These are phyloP conservation scores for Dactylellina drechsleri DNA, from an alignment of 2,329 filamentous ascomycete genomes.

Conservation along the genomic window DNA sequence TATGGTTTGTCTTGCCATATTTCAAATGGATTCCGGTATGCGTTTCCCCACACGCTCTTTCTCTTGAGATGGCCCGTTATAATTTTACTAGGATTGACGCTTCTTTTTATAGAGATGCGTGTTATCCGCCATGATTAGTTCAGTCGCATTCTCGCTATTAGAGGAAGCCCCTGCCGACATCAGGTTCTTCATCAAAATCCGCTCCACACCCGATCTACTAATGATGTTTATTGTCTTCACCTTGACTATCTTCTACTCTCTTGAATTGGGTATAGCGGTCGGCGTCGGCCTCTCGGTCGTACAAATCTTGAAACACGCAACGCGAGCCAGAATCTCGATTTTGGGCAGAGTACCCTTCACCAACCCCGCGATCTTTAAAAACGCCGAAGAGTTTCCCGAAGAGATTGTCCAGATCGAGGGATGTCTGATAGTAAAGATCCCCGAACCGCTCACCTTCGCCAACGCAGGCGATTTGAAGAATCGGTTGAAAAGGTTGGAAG, in stretches of 20 bases:
- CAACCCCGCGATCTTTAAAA: constrained; percentile 76
- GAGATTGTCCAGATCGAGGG: constrained; percentile 83
- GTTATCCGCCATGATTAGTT: constrained; percentile 90
- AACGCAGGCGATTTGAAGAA: constrained; percentile 94
- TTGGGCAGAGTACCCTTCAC: constrained; percentile 85
- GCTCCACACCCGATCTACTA: constrained; percentile 83
- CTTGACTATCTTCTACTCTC: constrained; percentile 92
- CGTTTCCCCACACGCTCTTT: constrained; percentile 55
- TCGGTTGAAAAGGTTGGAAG: constrained; percentile 81
- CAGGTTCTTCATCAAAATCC: constrained; percentile 84
- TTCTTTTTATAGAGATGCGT: constrained; percentile 64
- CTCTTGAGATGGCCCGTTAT: background rate
- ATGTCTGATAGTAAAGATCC: constrained; percentile 95
- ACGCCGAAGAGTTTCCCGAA: constrained; percentile 78
- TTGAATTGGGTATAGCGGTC: constrained; percentile 91
- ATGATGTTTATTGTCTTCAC: constrained; percentile 92
- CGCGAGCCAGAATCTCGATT: constrained; percentile 93
- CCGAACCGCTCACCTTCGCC: constrained; percentile 93
- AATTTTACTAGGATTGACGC: background rate
- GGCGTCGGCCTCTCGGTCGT: constrained; percentile 91
- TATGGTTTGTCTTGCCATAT: constrained; percentile 84
- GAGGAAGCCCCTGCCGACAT: constrained; percentile 96
- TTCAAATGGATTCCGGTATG: constrained; percentile 95
- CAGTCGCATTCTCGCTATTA: constrained; percentile 91
- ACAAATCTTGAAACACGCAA: constrained; percentile 88